phyloP scores from a whole-genome alignment of 2,329 filamentous ascomycete genomes.

The Fusarium subtropicale region DNA sequence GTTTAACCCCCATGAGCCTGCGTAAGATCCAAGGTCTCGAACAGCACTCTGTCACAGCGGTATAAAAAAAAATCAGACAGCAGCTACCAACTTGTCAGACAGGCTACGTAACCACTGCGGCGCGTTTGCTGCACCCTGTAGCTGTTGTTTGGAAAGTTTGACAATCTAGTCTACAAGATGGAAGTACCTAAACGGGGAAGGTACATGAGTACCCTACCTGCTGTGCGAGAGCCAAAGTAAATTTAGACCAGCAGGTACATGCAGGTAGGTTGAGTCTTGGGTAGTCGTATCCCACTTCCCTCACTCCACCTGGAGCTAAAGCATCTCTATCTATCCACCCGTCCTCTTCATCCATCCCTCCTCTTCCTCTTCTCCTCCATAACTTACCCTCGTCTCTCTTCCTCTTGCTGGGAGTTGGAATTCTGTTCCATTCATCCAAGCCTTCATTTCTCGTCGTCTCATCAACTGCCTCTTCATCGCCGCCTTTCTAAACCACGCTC shows the following conservation, averaged over 20 bases:
- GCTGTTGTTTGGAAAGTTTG: conserved; percentile 18
- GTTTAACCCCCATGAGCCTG: conserved; percentile 27
- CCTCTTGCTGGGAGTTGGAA: conserved; percentile 52
- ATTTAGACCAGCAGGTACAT: conserved; percentile 40
- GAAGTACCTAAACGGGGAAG: conserved; percentile 23
- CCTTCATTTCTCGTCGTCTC: conserved; percentile 57
- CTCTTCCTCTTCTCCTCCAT: conserved; percentile 39
- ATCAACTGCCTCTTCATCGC: conserved; percentile 53
- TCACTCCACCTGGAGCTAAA: conserved; percentile 40
- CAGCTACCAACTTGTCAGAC: background rate
- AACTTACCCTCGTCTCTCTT: conserved; percentile 46
- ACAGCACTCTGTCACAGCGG: background rate
- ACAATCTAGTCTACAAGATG: background rate
- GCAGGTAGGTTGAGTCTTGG: conserved; percentile 2
- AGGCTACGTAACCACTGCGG: background rate
- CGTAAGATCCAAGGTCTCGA: background rate
- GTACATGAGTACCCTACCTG: conserved; percentile 21
- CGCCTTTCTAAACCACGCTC: conserved; percentile 53
- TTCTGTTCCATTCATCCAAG: conserved; percentile 56
- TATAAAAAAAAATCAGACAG: background rate
- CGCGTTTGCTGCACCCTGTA: conserved; percentile 13
- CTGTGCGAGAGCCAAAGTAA: conserved; percentile 21
- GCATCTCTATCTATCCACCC: conserved; percentile 44
- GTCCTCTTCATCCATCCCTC: conserved; percentile 41
- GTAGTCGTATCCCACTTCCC: conserved; percentile 36